phyloP scores from a whole-genome alignment of 2,329 filamentous ascomycete genomes.

The Nemania diffusa region DNA sequence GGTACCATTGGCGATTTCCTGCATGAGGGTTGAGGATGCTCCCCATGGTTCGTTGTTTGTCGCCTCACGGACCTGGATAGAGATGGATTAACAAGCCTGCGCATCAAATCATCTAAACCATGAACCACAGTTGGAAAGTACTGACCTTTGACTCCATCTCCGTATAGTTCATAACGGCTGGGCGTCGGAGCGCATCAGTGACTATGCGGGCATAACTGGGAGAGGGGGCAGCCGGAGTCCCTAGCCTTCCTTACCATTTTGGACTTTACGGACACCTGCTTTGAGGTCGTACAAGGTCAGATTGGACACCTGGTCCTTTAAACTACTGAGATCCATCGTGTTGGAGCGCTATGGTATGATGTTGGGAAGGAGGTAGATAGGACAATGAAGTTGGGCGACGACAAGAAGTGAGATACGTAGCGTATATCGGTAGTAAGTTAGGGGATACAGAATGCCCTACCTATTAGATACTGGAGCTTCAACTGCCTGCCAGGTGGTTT shows the following conservation, averaged over 20 bases:
- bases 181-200: constrained; percentile 27
- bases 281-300: constrained; percentile 95
- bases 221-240: background rate
- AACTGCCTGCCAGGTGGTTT: too few species aligned
- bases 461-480: constrained; percentile 34
- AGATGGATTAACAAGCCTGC: constrained; percentile 18
- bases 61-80: constrained; percentile 87
- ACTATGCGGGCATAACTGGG: constrained; percentile 8
- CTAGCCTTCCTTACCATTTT: constrained; percentile 76
- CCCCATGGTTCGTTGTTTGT: constrained; percentile 99
- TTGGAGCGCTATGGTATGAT: constrained; percentile 27
- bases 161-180: constrained; percentile 97
- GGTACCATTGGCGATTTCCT: constrained; percentile 97
- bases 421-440: constrained; percentile 16
- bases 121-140: background rate
- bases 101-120: constrained; percentile 8
- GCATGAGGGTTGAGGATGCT: constrained; percentile 84
- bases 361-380: constrained; percentile 12
- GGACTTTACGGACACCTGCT: constrained; percentile 91
- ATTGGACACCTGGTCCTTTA: constrained; percentile 90
- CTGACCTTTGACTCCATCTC: constrained; percentile 82
- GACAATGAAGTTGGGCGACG: constrained; percentile 21
- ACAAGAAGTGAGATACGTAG: constrained; percentile 16
- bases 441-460: background rate
- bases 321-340: constrained; percentile 83